phyloP scores from a whole-genome alignment of 2,329 filamentous ascomycete genomes.

The Neoscytalidium dimidiatum region DNA sequence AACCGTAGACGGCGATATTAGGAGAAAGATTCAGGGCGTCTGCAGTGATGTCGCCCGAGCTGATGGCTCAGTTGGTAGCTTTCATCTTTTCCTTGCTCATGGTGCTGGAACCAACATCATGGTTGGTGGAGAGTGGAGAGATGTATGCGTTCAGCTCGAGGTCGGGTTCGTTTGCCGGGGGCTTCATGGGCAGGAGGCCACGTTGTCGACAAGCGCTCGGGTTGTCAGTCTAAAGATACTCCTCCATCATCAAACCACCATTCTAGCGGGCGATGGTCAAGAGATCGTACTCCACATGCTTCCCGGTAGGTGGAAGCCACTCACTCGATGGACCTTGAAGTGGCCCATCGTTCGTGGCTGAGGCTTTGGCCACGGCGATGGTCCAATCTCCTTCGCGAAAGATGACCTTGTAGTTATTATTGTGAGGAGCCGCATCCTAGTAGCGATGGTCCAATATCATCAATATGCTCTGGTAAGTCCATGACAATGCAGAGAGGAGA shows the following conservation, averaged over 20 bases:
- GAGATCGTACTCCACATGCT: background rate
- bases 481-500: background rate
- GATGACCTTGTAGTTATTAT: background rate
- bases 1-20: background rate
- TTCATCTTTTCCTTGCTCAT: background rate
- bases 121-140: background rate
- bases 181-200: background rate
- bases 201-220: background rate
- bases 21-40: background rate
- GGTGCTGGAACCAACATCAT: background rate
- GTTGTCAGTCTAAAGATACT: background rate
- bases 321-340: background rate
- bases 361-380: background rate
- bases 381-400: background rate
- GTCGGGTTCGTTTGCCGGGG: background rate
- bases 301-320: background rate
- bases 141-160: background rate
- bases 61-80: background rate
- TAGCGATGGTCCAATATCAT: background rate
- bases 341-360: background rate
- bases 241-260: background rate
- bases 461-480: background rate
- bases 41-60: background rate
- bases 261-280: background rate
- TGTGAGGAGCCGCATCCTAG: background rate